Conservation (phyloP, 805 yeast species). For the Barnettozyma pratensis region DNA sequence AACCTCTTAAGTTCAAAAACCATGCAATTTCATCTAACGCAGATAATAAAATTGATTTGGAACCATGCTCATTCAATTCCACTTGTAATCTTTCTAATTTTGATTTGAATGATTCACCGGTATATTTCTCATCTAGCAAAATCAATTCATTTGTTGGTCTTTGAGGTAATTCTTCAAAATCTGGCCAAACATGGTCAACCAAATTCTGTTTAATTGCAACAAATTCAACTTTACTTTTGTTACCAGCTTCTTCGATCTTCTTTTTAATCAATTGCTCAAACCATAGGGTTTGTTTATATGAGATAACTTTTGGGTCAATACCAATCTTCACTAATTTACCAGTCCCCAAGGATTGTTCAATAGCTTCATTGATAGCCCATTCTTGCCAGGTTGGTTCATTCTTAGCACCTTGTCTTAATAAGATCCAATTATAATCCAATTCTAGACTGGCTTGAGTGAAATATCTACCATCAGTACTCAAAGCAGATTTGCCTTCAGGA, state of each 20-base stretch:
- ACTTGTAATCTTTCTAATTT: constrained; percentile 49
- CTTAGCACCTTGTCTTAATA: constrained; percentile 75
- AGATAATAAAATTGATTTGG: constrained; percentile 52
- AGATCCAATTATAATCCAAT: constrained; percentile 70
- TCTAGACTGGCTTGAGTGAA: constrained; percentile 87
- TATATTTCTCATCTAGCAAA: constrained; percentile 44
- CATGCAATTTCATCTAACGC: constrained; percentile 89
- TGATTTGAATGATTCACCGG: constrained; percentile 59
- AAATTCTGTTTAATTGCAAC: constrained; percentile 57
- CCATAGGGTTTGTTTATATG: constrained; percentile 32
- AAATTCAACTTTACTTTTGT: constrained; percentile 37
- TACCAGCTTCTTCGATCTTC: constrained; percentile 22
- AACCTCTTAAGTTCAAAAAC: constrained; percentile 80
- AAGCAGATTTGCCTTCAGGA: constrained; percentile 61
- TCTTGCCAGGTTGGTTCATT: constrained; percentile 75
- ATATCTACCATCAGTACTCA: constrained; percentile 93
- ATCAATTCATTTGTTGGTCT: constrained; percentile 47
- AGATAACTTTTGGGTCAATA: constrained; percentile 75
- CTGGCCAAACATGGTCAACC: constrained; percentile 69
- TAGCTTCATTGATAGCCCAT: constrained; percentile 60
- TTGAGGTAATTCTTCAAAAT: constrained; percentile 59
- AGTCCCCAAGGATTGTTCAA: constrained; percentile 36
- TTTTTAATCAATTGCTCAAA: constrained; percentile 27
- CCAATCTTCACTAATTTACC: constrained; percentile 54
- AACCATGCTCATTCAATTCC: constrained; percentile 28